Evolutionary conservation across 2,329 filamentous ascomycete genomes (phyloP).

Genomic region (Raffaelea arxii): DNA sequence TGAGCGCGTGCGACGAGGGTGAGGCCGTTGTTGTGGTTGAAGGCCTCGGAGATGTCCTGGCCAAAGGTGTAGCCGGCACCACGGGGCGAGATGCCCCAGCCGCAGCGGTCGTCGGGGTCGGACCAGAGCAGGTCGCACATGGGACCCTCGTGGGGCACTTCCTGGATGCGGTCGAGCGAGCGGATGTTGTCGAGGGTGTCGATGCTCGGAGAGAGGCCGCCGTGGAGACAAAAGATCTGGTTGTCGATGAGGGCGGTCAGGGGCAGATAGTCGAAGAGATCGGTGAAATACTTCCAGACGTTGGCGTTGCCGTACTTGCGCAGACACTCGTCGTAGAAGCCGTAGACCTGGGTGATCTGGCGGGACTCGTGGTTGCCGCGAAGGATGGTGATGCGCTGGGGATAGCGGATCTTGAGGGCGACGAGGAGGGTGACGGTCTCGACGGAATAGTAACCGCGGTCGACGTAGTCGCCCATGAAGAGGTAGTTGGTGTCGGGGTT

Average conservation of each 20-base stretch:
- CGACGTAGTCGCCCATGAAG: constrained; percentile 99
- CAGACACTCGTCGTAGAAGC: constrained; percentile 98
- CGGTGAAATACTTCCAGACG: constrained; percentile 98
- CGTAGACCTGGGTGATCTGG: constrained; percentile 98
- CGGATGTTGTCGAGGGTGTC: constrained; percentile 94
- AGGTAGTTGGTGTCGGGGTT: constrained; percentile 99
- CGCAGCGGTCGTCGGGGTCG: constrained; percentile 92
- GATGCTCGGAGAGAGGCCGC: constrained; percentile 90
- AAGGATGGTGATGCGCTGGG: constrained; percentile 94
- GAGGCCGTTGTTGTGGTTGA: constrained; percentile 98
- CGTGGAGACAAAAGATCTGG: constrained; percentile 98
- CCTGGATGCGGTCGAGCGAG: constrained; percentile 90
- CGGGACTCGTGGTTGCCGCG: constrained; percentile 98
- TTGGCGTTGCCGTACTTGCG: constrained; percentile 99
- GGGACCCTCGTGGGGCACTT: constrained; percentile 94
- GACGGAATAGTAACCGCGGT: constrained; percentile 97
- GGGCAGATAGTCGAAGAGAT: constrained; percentile 97
- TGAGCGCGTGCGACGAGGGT: constrained; percentile 93
- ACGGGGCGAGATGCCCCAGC: constrained; percentile 91
- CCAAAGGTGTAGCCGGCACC: constrained; percentile 93
- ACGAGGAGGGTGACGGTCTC: constrained; percentile 96
- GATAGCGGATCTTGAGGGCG: constrained; percentile 95
- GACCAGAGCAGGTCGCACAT: constrained; percentile 99
- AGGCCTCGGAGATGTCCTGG: constrained; percentile 95
- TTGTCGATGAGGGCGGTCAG: constrained; percentile 97